phyloP scores from a whole-genome alignment of 768 basidiomycete species.

The Zangia roseola region DNA sequence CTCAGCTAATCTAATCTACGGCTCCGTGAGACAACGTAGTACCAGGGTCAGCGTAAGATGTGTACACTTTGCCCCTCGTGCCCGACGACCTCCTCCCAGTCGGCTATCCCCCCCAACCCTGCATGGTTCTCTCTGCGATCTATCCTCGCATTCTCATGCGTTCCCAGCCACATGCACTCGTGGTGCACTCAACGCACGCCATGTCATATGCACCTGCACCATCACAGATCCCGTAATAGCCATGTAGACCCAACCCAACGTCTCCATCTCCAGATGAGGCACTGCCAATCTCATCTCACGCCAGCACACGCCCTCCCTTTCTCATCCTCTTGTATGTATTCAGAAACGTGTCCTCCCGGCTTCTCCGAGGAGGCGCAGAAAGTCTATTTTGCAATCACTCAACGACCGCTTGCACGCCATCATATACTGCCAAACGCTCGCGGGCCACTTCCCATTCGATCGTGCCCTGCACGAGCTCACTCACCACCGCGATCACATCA shows the following conservation, averaged over 20 bases:
- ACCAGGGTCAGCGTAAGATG: too few species aligned
- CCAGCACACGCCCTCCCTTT: too few species aligned
- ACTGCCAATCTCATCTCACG: background rate
- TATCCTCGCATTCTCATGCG: background rate
- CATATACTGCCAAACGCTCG: conserved; percentile 69
- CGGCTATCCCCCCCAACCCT: too few species aligned
- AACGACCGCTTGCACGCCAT: conserved; percentile 87
- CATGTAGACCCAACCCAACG: too few species aligned
- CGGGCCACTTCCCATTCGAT: conserved; percentile 80
- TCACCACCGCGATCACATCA: conserved; percentile 80
- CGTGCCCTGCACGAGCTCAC: conserved; percentile 71
- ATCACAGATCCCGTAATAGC: too few species aligned
- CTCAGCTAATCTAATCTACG: too few species aligned
- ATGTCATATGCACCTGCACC: background rate
- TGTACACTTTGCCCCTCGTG: too few species aligned
- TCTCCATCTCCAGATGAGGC: background rate
- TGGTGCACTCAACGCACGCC: background rate
- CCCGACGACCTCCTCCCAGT: too few species aligned
- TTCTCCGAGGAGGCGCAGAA: conserved; percentile 15
- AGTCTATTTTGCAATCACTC: conserved; percentile 34
- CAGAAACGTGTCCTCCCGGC: too few species aligned
- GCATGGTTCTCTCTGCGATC: background rate
- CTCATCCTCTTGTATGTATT: too few species aligned
- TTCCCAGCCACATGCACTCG: conserved; percentile 6
- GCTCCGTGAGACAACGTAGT: too few species aligned